Percentiles rank a stretch among this genome's conserved stretches.
Evolutionary conservation across 805 yeast species (phyloP).

Genomic region (Ogataea saltuana): DNA sequence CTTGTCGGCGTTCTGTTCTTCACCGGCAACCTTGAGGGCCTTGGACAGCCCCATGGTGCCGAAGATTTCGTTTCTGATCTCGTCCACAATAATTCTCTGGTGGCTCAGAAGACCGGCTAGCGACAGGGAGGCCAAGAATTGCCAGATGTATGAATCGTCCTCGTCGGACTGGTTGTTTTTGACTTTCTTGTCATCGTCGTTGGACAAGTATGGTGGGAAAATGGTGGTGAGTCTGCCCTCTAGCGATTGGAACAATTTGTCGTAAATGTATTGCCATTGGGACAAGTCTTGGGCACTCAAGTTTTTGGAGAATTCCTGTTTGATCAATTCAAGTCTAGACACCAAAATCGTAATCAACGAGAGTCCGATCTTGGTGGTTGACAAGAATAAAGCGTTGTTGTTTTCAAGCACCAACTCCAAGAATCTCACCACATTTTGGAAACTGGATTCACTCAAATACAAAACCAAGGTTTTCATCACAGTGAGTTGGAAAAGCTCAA

Average conservation of each 20-base stretch:
- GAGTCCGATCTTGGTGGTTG: constrained; percentile 76
- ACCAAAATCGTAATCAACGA: constrained; percentile 86
- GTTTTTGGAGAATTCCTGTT: constrained; percentile 64
- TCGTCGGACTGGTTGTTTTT: constrained; percentile 36
- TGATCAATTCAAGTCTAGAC: constrained; percentile 87
- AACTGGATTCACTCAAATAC: constrained; percentile 77
- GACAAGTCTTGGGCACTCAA: constrained; percentile 56
- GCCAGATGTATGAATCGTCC: constrained; percentile 94
- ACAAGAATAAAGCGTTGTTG: constrained; percentile 68
- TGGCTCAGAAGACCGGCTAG: constrained; percentile 87
- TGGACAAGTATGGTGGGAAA: constrained; percentile 68
- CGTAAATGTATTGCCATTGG: constrained; percentile 80
- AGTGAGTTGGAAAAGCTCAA: constrained; percentile 77
- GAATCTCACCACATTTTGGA: constrained; percentile 75
- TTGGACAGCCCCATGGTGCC: constrained; percentile 82
- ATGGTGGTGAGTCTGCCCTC: constrained; percentile 75
- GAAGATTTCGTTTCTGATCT: constrained; percentile 88
- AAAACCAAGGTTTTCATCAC: constrained; percentile 83
- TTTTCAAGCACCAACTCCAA: constrained; percentile 68
- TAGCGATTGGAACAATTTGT: constrained; percentile 72
- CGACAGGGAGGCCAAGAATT: constrained; percentile 90
- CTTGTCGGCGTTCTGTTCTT: constrained; percentile 54
- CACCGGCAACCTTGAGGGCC: constrained; percentile 35
- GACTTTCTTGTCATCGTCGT: constrained; percentile 33
- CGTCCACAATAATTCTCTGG: constrained; percentile 92